phyloP scores from a whole-genome alignment of 1,284 basidiomycete genomes.

The Ustilago hordei region DNA sequence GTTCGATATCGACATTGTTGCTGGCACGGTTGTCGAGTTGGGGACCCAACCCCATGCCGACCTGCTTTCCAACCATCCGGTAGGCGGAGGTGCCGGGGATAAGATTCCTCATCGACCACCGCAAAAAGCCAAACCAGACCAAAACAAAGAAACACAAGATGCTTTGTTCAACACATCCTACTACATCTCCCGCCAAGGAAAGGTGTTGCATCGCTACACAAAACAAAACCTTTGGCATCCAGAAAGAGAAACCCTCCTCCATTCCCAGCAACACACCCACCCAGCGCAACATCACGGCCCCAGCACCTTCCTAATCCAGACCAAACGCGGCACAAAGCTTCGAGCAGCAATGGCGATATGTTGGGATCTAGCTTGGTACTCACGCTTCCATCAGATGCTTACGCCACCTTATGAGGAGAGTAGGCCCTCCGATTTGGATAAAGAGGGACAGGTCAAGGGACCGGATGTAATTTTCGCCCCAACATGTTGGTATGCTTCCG shows the following conservation, averaged over 20 bases:
- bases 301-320: slow-evolving; percentile 58
- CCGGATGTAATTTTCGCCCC: slow-evolving; percentile 67
- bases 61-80: slow-evolving; percentile 27
- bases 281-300: slow-evolving; percentile 41
- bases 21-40: slow-evolving; percentile 64
- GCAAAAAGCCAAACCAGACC: slow-evolving; percentile 1
- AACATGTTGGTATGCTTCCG: slow-evolving; percentile 67
- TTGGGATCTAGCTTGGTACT: slow-evolving; percentile 67
- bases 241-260: slow-evolving; percentile 56
- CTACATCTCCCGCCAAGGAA: slow-evolving; percentile 57
- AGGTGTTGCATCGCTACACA: slow-evolving; percentile 60
- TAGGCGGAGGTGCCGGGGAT: slow-evolving; percentile 8
- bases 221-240: slow-evolving; percentile 68
- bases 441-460: slow-evolving; percentile 38
- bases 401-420: slow-evolving; percentile 12
- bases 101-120: slow-evolving; percentile 23
- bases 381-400: slow-evolving; percentile 58
- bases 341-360: slow-evolving; percentile 63
- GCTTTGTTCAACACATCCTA: slow-evolving; percentile 66
- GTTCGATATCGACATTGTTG: slow-evolving; percentile 64
- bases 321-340: slow-evolving; percentile 54
- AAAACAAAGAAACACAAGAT: slow-evolving; percentile 16
- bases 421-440: slow-evolving; percentile 28
- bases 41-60: slow-evolving; percentile 37
- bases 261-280: slow-evolving; percentile 52